Conservation (phyloP, 2,329 filamentous ascomycete species). For the Monosporascus sp. region DNA sequence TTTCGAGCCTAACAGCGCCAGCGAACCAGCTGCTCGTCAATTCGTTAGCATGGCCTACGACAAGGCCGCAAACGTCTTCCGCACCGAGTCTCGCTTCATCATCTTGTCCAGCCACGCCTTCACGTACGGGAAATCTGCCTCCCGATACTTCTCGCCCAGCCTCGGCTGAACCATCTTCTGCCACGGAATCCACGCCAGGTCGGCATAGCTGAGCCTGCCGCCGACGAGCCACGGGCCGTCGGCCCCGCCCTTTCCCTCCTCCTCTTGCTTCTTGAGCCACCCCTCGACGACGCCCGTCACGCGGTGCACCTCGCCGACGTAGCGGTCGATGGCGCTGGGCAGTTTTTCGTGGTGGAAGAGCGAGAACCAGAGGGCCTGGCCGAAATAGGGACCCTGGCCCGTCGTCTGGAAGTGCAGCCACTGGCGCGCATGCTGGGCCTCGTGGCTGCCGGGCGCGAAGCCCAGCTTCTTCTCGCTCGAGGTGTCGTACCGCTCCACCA, state of each 20-base stretch:
- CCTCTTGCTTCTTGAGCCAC: not conserved
- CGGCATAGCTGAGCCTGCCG: not conserved
- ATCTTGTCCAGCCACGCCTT: not conserved
- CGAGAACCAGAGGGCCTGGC: conserved; percentile 29
- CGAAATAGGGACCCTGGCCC: conserved; percentile 39
- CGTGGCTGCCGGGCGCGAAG: conserved; percentile 27
- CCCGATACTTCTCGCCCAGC: not conserved
- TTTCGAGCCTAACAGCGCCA: too few relatives aligned
- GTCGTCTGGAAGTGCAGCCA: conserved; percentile 39
- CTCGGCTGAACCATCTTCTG: not conserved
- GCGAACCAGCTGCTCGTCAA: too few relatives aligned
- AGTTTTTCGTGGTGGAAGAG: conserved; percentile 26
- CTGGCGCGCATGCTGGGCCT: conserved; percentile 31
- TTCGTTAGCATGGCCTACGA: too few relatives aligned
- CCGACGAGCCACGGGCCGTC: not conserved
- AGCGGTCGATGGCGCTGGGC: conserved; percentile 17
- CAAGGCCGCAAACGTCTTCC: too few relatives aligned
- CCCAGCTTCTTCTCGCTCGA: conserved; percentile 32
- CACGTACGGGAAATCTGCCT: not conserved
- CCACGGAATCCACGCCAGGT: not conserved
- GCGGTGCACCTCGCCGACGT: conserved; percentile 18
- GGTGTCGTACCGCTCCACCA: conserved; percentile 39
- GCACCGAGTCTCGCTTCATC: too few relatives aligned
- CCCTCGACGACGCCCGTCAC: conserved; percentile 1
- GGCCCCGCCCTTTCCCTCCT: not conserved